Evolutionary conservation across 2,329 filamentous ascomycete genomes (phyloP), one percentile per base, ranked within the genome.

Genomic region (Trichoderma semiorbis): DNA sequence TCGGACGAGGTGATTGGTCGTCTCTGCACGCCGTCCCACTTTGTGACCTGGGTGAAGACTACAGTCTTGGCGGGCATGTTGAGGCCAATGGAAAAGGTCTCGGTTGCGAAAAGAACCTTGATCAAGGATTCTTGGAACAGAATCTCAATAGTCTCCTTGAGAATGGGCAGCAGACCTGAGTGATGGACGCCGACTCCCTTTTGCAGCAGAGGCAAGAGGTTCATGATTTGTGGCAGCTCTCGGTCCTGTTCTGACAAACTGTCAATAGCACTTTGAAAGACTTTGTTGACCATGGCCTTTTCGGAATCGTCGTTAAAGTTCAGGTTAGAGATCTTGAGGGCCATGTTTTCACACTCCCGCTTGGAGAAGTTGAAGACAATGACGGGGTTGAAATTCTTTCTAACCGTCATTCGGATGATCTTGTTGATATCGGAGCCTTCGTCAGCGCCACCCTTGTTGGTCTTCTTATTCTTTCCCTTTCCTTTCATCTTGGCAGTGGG

Each of bases 341-440:
- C 96, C 81, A 96, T 91, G 74, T 91, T 90, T 83, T 99, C 96
- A 80, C 95, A 98, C 78, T 98, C 95, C 75, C 95, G 89, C 85
- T 99, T 99, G 87, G 95, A 98, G 85, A 99, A 99, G 82, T 95
- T 98, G 88, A 99, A 99, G 50, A 99, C 94, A 79, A 99, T 99
- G 77, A 98, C 96, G 0, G 96, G 96, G 78, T 99, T 98, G 83
- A 96, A 97, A 79, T 93, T 96, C 84, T 95, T 97, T 83, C 93
- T 88, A 91, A 99, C 97, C 76, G 98, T 97, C 96, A 99, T 99
- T 82, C 93, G 93, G 75, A 99, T 93, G 78, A 99, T 97, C 86
- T 98, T 98, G 85, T 94, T 94, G 73, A 99, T 97, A 82, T 99
- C 96, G 1, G 89, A 88, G 24, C 90, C 91, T 32, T 87, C 89